These are phyloP conservation scores for Zhuliangozyma parablackwelliae DNA, from an alignment of 1,139 yeast genomes.

Conservation along the genomic window DNA sequence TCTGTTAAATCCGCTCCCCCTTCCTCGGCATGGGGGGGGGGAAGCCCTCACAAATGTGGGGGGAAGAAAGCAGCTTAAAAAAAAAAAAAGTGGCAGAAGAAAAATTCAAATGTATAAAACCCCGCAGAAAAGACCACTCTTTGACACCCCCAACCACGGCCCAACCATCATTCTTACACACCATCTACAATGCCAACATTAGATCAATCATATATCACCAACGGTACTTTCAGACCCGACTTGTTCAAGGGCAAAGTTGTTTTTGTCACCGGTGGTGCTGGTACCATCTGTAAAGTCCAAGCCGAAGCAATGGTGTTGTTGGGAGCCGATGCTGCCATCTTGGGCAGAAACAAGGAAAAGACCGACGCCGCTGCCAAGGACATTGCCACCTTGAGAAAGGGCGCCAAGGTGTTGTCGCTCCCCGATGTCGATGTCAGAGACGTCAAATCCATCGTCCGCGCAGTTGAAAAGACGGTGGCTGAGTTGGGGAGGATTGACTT, in stretches of 20 bases:
- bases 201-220: no score
- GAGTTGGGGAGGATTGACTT: slow-evolving; percentile 74
- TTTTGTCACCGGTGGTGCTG: slow-evolving; percentile 95
- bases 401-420: slow-evolving; percentile 64
- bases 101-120: no score
- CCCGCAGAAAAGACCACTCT: no score
- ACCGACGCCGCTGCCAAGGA: slow-evolving; percentile 69
- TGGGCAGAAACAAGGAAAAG: slow-evolving; percentile 71
- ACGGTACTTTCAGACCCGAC: slow-evolving; percentile 45
- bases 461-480: slow-evolving; percentile 55
- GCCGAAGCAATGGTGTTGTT: slow-evolving; percentile 77
- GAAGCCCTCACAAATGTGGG: no score
- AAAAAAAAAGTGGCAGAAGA: background rate
- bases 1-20: no score
- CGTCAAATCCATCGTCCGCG: no score
- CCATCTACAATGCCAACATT: no score
- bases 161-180: no score
- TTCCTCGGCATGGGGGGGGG: no score
- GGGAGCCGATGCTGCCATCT: slow-evolving; percentile 84
- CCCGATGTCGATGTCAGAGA: slow-evolving; percentile 82
- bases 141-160: no score
- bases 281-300: slow-evolving; percentile 88
- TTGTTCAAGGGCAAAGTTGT: slow-evolving; percentile 81
- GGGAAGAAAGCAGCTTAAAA: background rate
- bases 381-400: slow-evolving; percentile 53